Evolutionary conservation across 352 stramenopile genomes (phyloP), one percentile per base, ranked within the genome.

Genomic region (Blastocystis sp.): DNA sequence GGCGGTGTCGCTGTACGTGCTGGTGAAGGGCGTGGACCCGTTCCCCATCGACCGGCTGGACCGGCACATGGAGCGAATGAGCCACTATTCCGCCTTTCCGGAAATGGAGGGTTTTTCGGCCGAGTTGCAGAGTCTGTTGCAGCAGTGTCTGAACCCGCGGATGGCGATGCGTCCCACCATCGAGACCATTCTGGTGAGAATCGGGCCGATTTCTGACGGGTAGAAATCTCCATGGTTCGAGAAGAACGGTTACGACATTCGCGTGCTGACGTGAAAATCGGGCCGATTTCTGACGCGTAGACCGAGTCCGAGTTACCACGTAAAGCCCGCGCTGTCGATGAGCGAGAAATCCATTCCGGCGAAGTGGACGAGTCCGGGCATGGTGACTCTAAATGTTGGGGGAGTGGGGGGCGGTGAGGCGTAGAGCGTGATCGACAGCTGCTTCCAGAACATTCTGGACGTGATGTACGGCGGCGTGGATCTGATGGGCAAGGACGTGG

Each of bases 31-130:
- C 65, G 43, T 23, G 23, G 52, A 84, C 69, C 74, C 74, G 2
- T 84, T 84, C 40, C 53, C 74, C 5, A 84, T 84, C 61, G 14
- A 52, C 7, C 74, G 56, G 43, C 74, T 84, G 14, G 74, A 84
- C 60, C 7, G 34, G 10, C 74, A 84, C 60, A 84, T 84, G 38
- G 74, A 84, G 56, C n/a, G 14, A 84, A 84, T 84, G 74, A 45
- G 11, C 43, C 53, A 84, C 69, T 84, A 84, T 67, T 34, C 38
- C 3, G 60, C 56, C 34, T 41, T 84, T 67, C 74, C 74, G 14
- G 38, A 41, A 59, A 67, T 84, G 60, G 61, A 23, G 10, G 74
- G 74, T 7, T 67, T 84, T 60, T 84, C 74, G 23, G 52, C 17
- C 21, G 74, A 84, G 23, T 45, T 84, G 48, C 10, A 19, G 10